Evolutionary conservation across 2,329 filamentous ascomycete genomes (phyloP), one percentile per base, ranked within the genome.

Genomic region (Blumeria hordei): DNA sequence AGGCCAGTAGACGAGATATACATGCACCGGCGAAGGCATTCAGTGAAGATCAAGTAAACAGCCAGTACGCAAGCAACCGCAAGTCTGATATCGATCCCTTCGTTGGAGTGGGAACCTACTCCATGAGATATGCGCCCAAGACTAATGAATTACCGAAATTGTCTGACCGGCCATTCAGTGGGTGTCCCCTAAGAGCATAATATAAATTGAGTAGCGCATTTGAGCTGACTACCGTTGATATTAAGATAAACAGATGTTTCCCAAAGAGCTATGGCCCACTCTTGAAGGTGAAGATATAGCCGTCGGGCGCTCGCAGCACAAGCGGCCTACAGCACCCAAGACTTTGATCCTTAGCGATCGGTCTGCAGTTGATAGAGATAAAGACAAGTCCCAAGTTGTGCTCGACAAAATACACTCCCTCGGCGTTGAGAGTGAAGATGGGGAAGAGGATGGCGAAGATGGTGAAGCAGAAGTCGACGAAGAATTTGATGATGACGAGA

Each of bases 401-500:
- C 49, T 60, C 32, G 62, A 61, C 52, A 66, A 63, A 56, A 62
- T 64, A n/a, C 54, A 55, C 44, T 56, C 61, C 54, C 56, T 58
- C 16, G 55, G 59, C 8, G 70, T 69, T 3, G 70, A 74, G 2
- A 66, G 67, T 67, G 49, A 59, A 1, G 60, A 66, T 2, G 69
- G 69, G 10, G 70, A 70, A 28, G 70, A 70, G 6, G 70, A 74
- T 1, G 66, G 68, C 65, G 34, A 56, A 28, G 59, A 57, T 3
- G 63, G 66, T 3, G 68, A 68, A 6, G 32, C 36, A 37, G 61
- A 75, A 35, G 69, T 73, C 6, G 76, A 79, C 54, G 74, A 77
- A 56, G 74, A 77, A 55, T 80, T 77, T 58, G 73, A 77, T 47
- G 74, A 76, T 28, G 76, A 78, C 47, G 77, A 77, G 37, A 72